Percentiles rank a stretch among this genome's conserved stretches.
These are phyloP conservation scores for Novymonas esmeraldas DNA, from an alignment of 208 protist genomes.

Conservation along the genomic window DNA sequence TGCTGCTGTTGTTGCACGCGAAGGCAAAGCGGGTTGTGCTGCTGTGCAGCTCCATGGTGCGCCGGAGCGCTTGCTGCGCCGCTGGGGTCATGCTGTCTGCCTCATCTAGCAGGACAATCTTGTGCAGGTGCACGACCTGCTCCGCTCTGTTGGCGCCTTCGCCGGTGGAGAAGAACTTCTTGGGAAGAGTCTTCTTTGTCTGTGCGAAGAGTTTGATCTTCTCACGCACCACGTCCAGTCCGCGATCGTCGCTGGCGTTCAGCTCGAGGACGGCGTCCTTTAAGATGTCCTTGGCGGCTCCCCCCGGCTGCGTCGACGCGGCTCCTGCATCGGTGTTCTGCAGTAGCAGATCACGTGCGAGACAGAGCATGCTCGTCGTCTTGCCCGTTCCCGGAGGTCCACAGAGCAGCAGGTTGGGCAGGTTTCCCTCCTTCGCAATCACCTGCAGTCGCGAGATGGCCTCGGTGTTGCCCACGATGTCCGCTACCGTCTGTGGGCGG, in stretches of 20 bases:
- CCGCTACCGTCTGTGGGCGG: slow-evolving; percentile 93
- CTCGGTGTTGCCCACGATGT: slow-evolving; percentile 99
- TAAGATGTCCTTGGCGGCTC: slow-evolving; percentile 53
- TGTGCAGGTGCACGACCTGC: slow-evolving; percentile 85
- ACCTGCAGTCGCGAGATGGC: slow-evolving; percentile 95
- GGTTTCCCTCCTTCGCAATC: slow-evolving; percentile 97
- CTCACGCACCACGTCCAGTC: slow-evolving; percentile 98
- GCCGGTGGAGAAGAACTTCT: slow-evolving; percentile 43
- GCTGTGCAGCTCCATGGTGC: slow-evolving; percentile 99
- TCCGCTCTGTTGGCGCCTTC: slow-evolving; percentile 13
- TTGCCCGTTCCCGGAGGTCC: slow-evolving; percentile 96
- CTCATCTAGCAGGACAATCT: slow-evolving; percentile 99
- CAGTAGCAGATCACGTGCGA: slow-evolving; percentile 95
- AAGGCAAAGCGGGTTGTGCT: slow-evolving; percentile 98
- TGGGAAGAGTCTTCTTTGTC: slow-evolving; percentile 92
- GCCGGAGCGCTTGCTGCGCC: slow-evolving; percentile 98
- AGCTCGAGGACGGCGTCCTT: slow-evolving; percentile 98
- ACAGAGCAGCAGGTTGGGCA: slow-evolving; percentile 98
- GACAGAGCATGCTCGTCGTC: slow-evolving; percentile 97
- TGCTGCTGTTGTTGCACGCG: slow-evolving; percentile 98
- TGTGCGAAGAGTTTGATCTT: slow-evolving; percentile 99
- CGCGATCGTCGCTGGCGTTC: slow-evolving; percentile 99
- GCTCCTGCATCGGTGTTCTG: slow-evolving; percentile 17
- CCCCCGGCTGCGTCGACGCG: slow-evolving; percentile 6
- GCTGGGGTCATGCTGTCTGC: slow-evolving; percentile 98